Evolutionary conservation across 2,329 filamentous ascomycete genomes (phyloP).

Genomic region (Xylariaceae sp.): DNA sequence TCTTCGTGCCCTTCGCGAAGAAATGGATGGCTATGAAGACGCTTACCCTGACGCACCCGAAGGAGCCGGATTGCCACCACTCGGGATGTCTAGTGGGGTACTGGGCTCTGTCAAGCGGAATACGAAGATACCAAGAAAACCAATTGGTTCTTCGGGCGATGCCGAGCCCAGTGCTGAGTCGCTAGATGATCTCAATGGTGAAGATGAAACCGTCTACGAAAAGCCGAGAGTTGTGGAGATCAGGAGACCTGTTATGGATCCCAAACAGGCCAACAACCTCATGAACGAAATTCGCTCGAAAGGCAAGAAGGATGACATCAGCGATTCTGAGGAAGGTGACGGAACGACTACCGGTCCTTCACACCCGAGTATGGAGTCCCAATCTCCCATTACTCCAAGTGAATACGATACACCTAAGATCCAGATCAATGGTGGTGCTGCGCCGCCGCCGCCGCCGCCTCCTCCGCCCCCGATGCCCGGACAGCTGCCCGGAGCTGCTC

Average conservation of each 20-base stretch:
- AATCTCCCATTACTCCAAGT: conserved; percentile 62
- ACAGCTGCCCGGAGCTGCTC: conserved; percentile 29
- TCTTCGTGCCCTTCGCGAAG: conserved; percentile 83
- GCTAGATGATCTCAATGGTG: conserved; percentile 41
- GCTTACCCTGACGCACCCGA: conserved; percentile 36
- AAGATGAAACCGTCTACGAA: conserved; percentile 66
- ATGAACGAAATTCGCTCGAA: conserved; percentile 70
- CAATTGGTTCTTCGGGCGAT: conserved; percentile 38
- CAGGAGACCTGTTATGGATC: conserved; percentile 63
- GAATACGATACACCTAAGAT: conserved; percentile 59
- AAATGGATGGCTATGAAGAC: conserved; percentile 70
- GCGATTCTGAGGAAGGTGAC: conserved; percentile 68
- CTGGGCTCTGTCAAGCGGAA: conserved; percentile 67
- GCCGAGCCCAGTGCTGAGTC: conserved; percentile 25
- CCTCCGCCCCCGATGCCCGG: conserved; percentile 42
- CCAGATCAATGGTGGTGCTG: conserved; percentile 44
- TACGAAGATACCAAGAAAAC: conserved; percentile 53
- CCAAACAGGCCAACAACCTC: conserved; percentile 63
- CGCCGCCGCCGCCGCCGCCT: conserved; percentile 42
- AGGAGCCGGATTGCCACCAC: conserved; percentile 49
- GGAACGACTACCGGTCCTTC: conserved; percentile 70
- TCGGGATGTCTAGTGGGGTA: conserved; percentile 67
- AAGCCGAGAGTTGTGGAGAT: conserved; percentile 77
- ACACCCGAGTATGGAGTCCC: conserved; percentile 69
- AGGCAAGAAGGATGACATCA: conserved; percentile 68